These are phyloP conservation scores for Epichloe brachyelytri DNA, from an alignment of 2,329 filamentous ascomycete species.

Conservation along the genomic window DNA sequence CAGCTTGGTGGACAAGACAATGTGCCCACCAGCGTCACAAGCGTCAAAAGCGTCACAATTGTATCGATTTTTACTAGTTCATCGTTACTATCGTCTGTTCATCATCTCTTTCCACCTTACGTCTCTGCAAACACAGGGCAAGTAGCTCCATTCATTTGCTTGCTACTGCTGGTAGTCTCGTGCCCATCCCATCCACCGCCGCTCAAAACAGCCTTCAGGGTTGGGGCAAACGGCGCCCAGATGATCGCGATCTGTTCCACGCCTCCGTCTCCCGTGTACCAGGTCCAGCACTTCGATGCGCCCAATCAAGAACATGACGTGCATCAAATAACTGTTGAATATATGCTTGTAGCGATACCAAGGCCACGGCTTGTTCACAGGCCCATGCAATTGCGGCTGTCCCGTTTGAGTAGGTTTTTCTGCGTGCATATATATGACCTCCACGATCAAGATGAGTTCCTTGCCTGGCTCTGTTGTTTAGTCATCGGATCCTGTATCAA, in stretches of 20 bases:
- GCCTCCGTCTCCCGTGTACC: background rate
- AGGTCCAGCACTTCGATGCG: background rate
- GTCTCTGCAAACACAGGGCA: background rate
- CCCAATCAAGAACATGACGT: background rate
- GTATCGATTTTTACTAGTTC: background rate
- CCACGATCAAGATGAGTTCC: background rate
- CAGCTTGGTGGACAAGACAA: background rate
- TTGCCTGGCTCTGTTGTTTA: background rate
- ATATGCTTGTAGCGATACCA: background rate
- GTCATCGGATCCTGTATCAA: background rate
- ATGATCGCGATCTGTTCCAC: background rate
- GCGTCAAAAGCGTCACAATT: background rate
- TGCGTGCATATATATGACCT: background rate
- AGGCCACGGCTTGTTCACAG: background rate
- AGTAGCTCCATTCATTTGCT: background rate
- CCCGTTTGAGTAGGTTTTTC: background rate
- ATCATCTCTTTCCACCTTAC: background rate
- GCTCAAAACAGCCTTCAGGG: background rate
- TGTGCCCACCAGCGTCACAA: background rate
- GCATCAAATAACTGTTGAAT: background rate
- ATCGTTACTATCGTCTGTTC: background rate
- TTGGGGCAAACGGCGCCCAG: background rate
- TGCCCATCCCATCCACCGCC: slow-evolving; percentile 7
- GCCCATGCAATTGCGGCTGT: background rate
- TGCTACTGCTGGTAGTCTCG: slow-evolving; percentile 9